Conservation (phyloP, 805 yeast species). For the Yamadazyma insecticola region DNA sequence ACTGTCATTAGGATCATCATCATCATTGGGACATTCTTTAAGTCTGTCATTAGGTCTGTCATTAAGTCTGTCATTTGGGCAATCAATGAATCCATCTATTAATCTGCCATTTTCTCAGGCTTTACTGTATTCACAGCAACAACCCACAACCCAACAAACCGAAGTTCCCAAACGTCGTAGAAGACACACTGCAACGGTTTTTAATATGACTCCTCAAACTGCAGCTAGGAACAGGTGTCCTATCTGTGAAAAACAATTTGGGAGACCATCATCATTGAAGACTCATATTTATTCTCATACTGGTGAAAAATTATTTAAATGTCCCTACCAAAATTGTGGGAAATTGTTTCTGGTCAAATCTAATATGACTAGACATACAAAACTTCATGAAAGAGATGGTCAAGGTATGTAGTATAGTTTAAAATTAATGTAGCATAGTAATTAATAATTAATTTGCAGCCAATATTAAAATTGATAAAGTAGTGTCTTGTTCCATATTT, state of each 20-base stretch:
- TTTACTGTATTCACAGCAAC: no score
- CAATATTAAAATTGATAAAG: no score
- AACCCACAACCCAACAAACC: background rate
- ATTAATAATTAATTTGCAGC: no score
- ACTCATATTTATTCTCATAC: conserved; percentile 75
- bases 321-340: conserved; percentile 58
- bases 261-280: conserved; percentile 76
- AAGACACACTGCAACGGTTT: conserved; percentile 17
- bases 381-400: conserved; percentile 48
- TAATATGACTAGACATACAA: conserved; percentile 76
- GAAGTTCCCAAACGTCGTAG: conserved; percentile 6
- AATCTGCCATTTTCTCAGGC: no score
- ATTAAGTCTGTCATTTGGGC: no score
- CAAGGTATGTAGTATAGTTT: background rate
- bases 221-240: conserved; percentile 44
- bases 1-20: no score
- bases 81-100: no score
- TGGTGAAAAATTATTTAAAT: conserved; percentile 31
- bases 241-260: conserved; percentile 71
- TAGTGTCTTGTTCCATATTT: no score
- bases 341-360: conserved; percentile 71
- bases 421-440: background rate
- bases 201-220: conserved; percentile 39
- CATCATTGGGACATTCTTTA: no score
- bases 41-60: no score